Conservation (phyloP, 495 filamentous ascomycete species). For the Daldinia concentrica region DNA sequence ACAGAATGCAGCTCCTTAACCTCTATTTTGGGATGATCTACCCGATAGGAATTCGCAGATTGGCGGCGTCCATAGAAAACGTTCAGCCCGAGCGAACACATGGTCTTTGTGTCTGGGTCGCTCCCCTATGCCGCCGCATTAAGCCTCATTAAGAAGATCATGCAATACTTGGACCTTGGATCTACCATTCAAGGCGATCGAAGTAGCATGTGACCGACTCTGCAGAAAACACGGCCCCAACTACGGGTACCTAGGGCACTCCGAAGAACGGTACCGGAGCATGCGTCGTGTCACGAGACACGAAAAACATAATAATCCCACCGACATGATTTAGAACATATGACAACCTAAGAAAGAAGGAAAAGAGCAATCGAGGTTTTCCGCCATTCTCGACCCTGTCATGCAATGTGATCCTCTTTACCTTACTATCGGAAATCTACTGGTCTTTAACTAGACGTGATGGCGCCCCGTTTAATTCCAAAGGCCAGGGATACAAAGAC, state of each 20-base stretch:
- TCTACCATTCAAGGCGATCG: conserved; percentile 30
- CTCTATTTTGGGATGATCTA: conserved; percentile 32
- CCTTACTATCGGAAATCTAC: conserved; percentile 10
- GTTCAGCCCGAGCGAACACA: conserved; percentile 26
- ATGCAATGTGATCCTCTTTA: conserved; percentile 23
- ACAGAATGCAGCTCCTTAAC: conserved; percentile 16
- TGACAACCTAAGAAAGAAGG: conserved; percentile 20
- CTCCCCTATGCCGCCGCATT: conserved; percentile 35
- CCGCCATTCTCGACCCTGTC: conserved; percentile 27
- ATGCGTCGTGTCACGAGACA: conserved; percentile 42
- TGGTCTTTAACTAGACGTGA: conserved; percentile 6
- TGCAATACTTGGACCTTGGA: conserved; percentile 28
- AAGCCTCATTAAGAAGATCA: conserved; percentile 35
- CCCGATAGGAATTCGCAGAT: conserved; percentile 16
- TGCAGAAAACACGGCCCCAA: conserved; percentile 33
- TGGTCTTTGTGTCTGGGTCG: conserved; percentile 16
- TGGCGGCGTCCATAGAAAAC: conserved; percentile 12
- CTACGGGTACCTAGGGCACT: conserved; percentile 8
- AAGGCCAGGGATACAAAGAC: conserved; percentile 6
- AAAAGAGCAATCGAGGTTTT: conserved; percentile 27
- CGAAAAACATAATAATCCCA: conserved; percentile 32
- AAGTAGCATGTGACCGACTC: conserved; percentile 37
- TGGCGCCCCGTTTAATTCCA: conserved; percentile 8
- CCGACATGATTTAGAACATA: conserved; percentile 34
- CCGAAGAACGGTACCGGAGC: conserved; percentile 41